Conservation (phyloP, 2,329 filamentous ascomycete species). For the Fusarium mundagurra region DNA sequence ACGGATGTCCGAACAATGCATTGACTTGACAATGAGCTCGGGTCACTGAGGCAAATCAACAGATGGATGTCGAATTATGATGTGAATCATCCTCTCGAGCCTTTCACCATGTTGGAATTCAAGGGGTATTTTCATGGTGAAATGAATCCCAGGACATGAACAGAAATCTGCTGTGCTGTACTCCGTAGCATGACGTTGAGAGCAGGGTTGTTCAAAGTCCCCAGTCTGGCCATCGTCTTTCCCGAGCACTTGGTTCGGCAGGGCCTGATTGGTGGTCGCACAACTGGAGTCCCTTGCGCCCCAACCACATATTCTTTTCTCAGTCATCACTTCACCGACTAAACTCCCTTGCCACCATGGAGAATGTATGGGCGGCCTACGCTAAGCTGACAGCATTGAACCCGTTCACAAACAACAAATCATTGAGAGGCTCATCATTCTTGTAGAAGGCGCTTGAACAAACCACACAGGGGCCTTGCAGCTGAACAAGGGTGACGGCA, state of each 20-base stretch:
- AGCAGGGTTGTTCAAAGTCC: conserved; percentile 26
- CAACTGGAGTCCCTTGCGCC: conserved; percentile 22
- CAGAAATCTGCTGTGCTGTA: neutral
- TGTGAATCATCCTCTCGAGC: neutral
- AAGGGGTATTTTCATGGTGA: neutral
- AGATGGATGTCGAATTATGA: neutral
- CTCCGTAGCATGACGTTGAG: conserved; percentile 27
- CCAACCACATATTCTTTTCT: conserved; percentile 28
- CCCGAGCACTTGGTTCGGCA: conserved; percentile 37
- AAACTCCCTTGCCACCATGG: conserved; percentile 33
- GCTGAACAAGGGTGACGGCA: conserved; percentile 30
- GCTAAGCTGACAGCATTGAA: conserved; percentile 36
- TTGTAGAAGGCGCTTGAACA: conserved; percentile 12
- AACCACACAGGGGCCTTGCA: conserved; percentile 20
- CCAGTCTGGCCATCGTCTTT: conserved; percentile 33
- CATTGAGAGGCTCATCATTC: conserved; percentile 20
- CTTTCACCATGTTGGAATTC: neutral
- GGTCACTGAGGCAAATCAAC: conserved; percentile 20
- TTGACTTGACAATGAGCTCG: conserved; percentile 25
- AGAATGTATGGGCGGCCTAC: conserved; percentile 37
- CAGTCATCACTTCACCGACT: conserved; percentile 33
- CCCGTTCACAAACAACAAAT: conserved; percentile 9
- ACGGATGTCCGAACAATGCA: conserved; percentile 24
- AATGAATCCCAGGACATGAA: neutral
- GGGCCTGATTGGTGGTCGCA: conserved; percentile 44